Conservation (phyloP, 176 grass and related monocot genomes). For the Carex kokanica region DNA sequence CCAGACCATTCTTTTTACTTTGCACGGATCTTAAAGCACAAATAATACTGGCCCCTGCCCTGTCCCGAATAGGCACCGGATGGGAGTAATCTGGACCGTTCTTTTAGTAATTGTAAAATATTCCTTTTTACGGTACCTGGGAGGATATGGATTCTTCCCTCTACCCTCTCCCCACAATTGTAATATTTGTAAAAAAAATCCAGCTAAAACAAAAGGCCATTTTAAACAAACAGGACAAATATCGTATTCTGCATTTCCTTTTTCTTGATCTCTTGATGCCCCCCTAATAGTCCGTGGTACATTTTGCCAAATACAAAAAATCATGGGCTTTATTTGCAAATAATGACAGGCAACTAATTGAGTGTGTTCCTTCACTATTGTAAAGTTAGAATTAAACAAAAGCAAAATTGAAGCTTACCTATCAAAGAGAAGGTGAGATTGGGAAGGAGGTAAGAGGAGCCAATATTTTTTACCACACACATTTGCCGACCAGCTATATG, state of each 20-base stretch:
- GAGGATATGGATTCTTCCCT: no score
- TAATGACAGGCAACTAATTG: neutral
- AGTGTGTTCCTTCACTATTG: neutral
- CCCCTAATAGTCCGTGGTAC: neutral
- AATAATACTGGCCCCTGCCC: no score
- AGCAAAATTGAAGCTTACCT: constrained; percentile 38
- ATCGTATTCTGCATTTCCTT: neutral
- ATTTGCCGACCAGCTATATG: constrained; percentile 98
- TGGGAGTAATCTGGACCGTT: no score
- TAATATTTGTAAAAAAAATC: neutral
- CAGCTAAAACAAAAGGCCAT: neutral
- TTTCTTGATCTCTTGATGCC: neutral
- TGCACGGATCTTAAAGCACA: no score
- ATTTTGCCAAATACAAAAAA: neutral
- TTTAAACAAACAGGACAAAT: no score
- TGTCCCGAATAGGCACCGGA: no score
- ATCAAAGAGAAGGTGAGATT: constrained; percentile 68
- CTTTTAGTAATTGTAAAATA: no score
- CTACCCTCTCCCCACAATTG: neutral
- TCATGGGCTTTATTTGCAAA: neutral
- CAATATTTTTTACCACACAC: constrained; percentile 86
- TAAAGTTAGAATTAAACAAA: neutral
- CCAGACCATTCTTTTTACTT: no score
- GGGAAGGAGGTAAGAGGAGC: constrained; percentile 77
- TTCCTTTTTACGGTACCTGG: no score